Evolutionary conservation across 805 yeast species (phyloP), one percentile per base, ranked within the genome.

Genomic region (Candida ficus): DNA sequence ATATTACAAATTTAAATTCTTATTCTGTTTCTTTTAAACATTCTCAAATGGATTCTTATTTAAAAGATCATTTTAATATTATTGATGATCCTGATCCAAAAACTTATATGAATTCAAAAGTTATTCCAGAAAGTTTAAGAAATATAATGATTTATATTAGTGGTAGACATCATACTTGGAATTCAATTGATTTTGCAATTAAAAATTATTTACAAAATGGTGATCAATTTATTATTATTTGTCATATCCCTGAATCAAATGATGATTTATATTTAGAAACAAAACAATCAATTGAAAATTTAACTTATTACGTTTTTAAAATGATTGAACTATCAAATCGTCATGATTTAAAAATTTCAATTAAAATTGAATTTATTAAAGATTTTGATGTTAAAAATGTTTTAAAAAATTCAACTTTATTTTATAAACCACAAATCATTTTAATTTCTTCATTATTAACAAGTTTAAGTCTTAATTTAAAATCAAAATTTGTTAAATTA

Each of bases 81-180:
- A 21, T 27, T 12, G 36, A 41, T 21, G 34, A 32, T 7, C 33
- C 28, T 10, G n/a, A 13, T 5, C 2, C n/a, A n/a, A n/a, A n/a
- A n/a, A n/a, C n/a, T n/a, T n/a, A n/a, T n/a, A n/a, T n/a, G n/a
- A n/a, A 33, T n/a, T 35, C 19, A 14, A 23, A 38, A 17, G 21
- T 30, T 14, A 20, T 34, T 12, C 57, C 57, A 2, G 34, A 48
- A n/a, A 48, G 46, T 33, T 23, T 54, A 13, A 39, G 60, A 40
- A 52, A 50, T 16, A 37, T 54, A 17, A 36, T 52, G 26, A 28
- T 50, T 3, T 56, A 54, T 29, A 42, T 56, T 23, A 70, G 80
- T 48, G 95, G 88, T 3, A 64, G 91, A 44, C 70, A 66, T 41
- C 91, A 84, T 62, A 52, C 58, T 7, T 56, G 60, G 60, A 33